Evolutionary conservation across 768 basidiomycete genomes (phyloP).

Genomic region (Mycena rosella): DNA sequence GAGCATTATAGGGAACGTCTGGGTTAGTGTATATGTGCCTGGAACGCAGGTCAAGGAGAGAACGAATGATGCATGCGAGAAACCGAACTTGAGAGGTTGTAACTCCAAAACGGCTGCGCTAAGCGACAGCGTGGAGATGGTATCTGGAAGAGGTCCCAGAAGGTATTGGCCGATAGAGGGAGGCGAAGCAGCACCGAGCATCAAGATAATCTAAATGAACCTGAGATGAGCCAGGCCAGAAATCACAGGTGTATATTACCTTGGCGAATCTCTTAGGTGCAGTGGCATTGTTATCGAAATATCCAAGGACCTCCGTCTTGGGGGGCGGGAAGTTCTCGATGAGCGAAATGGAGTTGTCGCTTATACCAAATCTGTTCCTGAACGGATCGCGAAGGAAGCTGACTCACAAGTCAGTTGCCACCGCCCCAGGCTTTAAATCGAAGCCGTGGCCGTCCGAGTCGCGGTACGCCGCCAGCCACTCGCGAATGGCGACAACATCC

Average conservation of each 20-base stretch:
- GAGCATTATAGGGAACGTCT: constrained; percentile 32
- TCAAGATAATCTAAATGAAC: constrained; percentile 24
- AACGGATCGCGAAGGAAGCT: not conserved
- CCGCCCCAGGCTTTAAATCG: constrained; percentile 16
- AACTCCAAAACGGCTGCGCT: constrained; percentile 8
- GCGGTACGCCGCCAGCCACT: constrained; percentile 31
- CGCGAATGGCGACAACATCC: constrained; percentile 32
- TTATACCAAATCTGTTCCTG: not conserved
- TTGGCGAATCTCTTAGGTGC: constrained; percentile 28
- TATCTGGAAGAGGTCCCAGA: constrained; percentile 31
- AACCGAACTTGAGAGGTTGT: constrained; percentile 25
- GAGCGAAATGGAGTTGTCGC: constrained; percentile 32
- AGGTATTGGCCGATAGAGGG: constrained; percentile 30
- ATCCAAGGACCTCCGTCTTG: constrained; percentile 33
- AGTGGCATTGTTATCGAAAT: constrained; percentile 22
- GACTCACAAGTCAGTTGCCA: constrained; percentile 34
- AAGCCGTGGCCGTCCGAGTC: constrained; percentile 22
- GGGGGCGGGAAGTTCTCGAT: constrained; percentile 34
- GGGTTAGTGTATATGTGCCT: constrained; percentile 37
- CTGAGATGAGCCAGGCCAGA: too few relatives aligned
- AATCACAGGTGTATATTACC: too few relatives aligned
- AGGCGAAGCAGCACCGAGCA: constrained; percentile 29
- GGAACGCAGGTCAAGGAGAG: not conserved
- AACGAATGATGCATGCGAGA: not conserved
- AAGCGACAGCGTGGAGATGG: constrained; percentile 29